Percentiles rank a stretch among this genome's conserved stretches.
Conservation (phyloP, 139 green algal genomes). For the Zygnema cylindricum region DNA sequence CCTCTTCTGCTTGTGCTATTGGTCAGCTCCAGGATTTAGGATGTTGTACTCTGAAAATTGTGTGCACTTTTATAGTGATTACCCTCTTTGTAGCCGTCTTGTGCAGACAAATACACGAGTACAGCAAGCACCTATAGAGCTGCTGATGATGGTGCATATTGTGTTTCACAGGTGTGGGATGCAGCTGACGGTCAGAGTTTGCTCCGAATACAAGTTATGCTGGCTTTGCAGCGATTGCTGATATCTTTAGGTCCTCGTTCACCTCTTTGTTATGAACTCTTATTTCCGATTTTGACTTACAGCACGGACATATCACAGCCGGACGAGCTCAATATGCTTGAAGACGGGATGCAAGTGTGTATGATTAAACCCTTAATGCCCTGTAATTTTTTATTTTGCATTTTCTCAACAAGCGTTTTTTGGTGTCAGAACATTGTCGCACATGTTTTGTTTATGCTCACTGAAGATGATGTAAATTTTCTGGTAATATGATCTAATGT, state of each 20-base stretch:
- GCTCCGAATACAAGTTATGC: conserved; percentile 63
- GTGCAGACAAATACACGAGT: too few relatives aligned
- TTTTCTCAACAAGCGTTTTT: too few relatives aligned
- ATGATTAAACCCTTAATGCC: neutral
- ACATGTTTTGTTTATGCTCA: too few relatives aligned
- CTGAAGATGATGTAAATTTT: too few relatives aligned
- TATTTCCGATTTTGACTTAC: conserved; percentile 63
- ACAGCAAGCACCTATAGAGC: too few relatives aligned
- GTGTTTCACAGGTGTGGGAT: conserved; percentile 54
- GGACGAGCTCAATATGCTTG: conserved; percentile 84
- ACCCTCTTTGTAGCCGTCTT: too few relatives aligned
- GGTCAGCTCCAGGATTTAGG: neutral
- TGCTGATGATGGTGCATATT: neutral
- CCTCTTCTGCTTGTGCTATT: conserved; percentile 2
- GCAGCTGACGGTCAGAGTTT: conserved; percentile 60
- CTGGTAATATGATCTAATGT: too few relatives aligned
- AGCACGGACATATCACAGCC: conserved; percentile 75
- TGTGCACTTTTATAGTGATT: too few relatives aligned
- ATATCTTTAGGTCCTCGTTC: conserved; percentile 52
- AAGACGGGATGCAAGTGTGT: conserved; percentile 79
- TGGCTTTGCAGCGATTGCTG: conserved; percentile 62
- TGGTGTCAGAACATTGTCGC: too few relatives aligned
- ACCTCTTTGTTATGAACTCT: conserved; percentile 49
- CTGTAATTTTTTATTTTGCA: too few relatives aligned
- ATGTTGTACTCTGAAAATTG: too few relatives aligned